Evolutionary conservation across 768 basidiomycete species (phyloP), one percentile per base, ranked within the genome.

Genomic region (Hortiboletus flavorubellus): DNA sequence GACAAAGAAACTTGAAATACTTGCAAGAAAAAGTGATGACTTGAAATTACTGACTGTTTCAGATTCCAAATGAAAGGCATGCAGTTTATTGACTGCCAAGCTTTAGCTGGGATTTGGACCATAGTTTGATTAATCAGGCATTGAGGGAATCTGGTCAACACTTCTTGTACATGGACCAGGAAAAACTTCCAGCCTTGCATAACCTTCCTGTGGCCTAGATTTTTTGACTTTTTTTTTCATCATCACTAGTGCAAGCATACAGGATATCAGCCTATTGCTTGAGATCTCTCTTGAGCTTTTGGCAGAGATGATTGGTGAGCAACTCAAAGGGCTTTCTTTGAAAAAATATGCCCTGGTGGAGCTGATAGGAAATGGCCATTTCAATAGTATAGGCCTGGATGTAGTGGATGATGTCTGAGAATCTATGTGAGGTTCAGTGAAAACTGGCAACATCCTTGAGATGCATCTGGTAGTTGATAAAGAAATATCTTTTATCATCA

Each of bases 371-470:
- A 0, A 61, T 23, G 0, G 37, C 12, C 9, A 61, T 62, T 14
- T 61, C 48, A 0, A 56, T 62, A 0, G 53, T 58, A 2, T 62
- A 62, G 0, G 47, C 55, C 4, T 61, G 55, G 1, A 62, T 6
- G 5, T 61, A 62, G 2, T 1, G 2, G 4, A 53, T 5, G 8
- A 7, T 15, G 0, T 48, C 6, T 1, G 35, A 39, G 1, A 30
- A 14, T 3, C 38, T 18, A 0, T 26, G 26, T 26, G 46, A 44
- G 0, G 34, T 21, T 41, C 51, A 61, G 0, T 34, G 5, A 8
- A 63, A 56, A 0, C 53, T 56, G 3, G 55, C 15, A 0, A 62
- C 1, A 5, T 58, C 51, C 12, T 58, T 49, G 1, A 61, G 23
- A 29, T 53, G 53, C 59, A 61, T 58, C 1, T 45, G 42, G 4